Evolutionary conservation across 257 asterid species (phyloP).

Genomic region (Hygrophila difformis): DNA sequence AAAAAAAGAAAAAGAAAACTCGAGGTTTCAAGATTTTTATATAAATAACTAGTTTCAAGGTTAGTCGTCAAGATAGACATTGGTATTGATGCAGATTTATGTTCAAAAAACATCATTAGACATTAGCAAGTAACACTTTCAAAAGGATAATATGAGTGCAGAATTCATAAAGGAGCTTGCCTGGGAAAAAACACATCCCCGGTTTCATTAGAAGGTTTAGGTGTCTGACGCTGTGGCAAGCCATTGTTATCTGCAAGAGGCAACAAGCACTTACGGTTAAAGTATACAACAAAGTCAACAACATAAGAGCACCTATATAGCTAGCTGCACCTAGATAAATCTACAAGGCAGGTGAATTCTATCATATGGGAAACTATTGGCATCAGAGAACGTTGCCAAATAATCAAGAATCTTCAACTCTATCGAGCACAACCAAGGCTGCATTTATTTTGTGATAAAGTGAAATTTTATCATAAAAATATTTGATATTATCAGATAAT

Average conservation of each 20-base stretch:
- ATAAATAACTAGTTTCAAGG: too few species aligned
- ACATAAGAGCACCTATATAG: conserved; percentile 6
- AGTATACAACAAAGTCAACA: too few species aligned
- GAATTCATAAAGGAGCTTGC: conserved; percentile 28
- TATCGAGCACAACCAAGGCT: too few species aligned
- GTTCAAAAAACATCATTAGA: too few species aligned
- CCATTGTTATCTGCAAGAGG: conserved; percentile 44
- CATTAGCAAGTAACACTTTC: too few species aligned
- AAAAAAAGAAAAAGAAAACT: too few species aligned
- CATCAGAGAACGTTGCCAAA: neutral
- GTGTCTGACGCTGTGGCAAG: conserved; percentile 51
- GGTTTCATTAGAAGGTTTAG: conserved; percentile 44
- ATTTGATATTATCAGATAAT: too few species aligned
- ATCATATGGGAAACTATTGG: neutral
- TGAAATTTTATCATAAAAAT: too few species aligned
- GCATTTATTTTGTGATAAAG: too few species aligned
- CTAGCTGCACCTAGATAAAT: neutral
- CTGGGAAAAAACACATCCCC: conserved; percentile 73
- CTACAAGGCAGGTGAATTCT: neutral
- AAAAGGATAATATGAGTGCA: neutral
- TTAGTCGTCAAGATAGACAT: too few species aligned
- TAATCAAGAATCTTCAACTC: neutral
- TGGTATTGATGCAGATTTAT: too few species aligned
- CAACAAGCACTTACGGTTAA: conserved; percentile 13
- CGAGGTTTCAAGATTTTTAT: too few species aligned